Evolutionary conservation across 306 rosid species (phyloP).

Genomic region (Vicia faba): DNA sequence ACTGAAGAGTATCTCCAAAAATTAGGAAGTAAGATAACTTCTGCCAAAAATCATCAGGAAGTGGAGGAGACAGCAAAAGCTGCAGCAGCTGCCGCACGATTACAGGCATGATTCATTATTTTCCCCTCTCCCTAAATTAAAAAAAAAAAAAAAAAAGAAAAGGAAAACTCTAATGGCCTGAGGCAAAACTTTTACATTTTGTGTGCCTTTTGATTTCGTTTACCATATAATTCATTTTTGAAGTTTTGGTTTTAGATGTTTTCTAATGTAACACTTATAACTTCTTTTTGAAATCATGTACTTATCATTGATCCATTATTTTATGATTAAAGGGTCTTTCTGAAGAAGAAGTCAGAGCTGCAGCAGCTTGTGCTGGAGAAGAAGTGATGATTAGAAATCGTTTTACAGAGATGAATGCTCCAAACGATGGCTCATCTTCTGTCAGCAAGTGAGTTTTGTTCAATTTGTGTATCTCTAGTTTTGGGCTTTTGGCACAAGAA

Average conservation of each 20-base stretch:
- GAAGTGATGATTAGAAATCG: conserved; percentile 95
- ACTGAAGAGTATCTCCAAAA: conserved; percentile 97
- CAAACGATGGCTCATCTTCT: conserved; percentile 81
- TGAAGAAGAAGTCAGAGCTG: conserved; percentile 95
- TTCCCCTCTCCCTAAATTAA: neutral
- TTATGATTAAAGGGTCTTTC: conserved; percentile 80
- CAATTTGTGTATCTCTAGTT: conserved; percentile 27
- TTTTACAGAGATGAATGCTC: conserved; percentile 95
- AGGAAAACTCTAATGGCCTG: conserved; percentile 3
- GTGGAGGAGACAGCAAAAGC: conserved; percentile 90
- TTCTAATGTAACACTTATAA: conserved; percentile 4
- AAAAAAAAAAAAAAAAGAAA: neutral
- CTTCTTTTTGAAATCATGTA: conserved; percentile 6
- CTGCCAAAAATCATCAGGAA: conserved; percentile 90
- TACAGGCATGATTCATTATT: conserved; percentile 64
- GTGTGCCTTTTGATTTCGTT: conserved; percentile 3
- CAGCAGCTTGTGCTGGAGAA: conserved; percentile 97
- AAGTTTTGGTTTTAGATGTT: conserved; percentile 19
- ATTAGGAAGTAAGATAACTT: conserved; percentile 89
- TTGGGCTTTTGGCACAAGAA: conserved; percentile 21
- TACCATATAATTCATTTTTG: conserved; percentile 4
- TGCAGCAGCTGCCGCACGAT: conserved; percentile 88
- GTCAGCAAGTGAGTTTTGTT: conserved; percentile 76
- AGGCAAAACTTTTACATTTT: neutral
- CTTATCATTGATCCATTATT: conserved; percentile 35